A percentile compares a stretch with the other conserved stretches of the same genome.
These are phyloP conservation scores for Acer yangbiense DNA, from an alignment of 345 rosid genomes.

Conservation along the genomic window DNA sequence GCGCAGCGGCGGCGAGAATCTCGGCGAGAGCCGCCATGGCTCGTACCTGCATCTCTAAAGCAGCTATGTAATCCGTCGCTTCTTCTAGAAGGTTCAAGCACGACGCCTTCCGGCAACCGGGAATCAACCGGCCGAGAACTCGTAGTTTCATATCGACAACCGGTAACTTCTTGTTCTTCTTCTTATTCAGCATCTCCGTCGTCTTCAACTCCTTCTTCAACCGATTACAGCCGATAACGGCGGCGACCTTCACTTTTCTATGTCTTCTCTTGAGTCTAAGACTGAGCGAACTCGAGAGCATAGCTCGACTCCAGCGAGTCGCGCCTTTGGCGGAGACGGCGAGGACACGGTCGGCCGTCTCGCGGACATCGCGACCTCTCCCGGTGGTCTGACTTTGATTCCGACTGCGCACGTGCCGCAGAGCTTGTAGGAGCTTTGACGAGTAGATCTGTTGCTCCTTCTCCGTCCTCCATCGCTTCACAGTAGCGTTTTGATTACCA, in stretches of 20 bases:
- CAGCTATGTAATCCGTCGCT: constrained; percentile 83
- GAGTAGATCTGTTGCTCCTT: constrained; percentile 68
- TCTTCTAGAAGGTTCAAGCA: constrained; percentile 67
- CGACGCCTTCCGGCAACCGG: constrained; percentile 80
- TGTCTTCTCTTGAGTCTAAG: constrained; percentile 41
- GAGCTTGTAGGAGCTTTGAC: constrained; percentile 62
- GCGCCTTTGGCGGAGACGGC: constrained; percentile 65
- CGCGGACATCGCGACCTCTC: constrained; percentile 40
- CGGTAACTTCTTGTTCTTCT: constrained; percentile 40
- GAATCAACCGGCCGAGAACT: constrained; percentile 67
- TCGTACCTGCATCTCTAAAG: constrained; percentile 91
- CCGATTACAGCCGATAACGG: constrained; percentile 16
- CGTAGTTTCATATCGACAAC: constrained; percentile 53
- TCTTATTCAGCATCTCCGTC: constrained; percentile 16
- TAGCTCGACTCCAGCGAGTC: constrained; percentile 77
- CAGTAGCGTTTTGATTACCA: background rate
- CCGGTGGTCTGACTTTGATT: constrained; percentile 2
- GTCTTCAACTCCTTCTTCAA: constrained; percentile 33
- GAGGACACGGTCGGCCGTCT: constrained; percentile 50
- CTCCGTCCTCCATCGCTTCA: constrained; percentile 62
- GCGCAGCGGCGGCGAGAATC: constrained; percentile 35
- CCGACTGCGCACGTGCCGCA: constrained; percentile 47
- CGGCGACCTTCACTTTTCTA: constrained; percentile 41
- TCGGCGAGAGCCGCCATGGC: constrained; percentile 72
- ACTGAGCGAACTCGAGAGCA: constrained; percentile 47